phyloP scores from a whole-genome alignment of 805 yeast species.

The Torulaspora gathmanii region DNA sequence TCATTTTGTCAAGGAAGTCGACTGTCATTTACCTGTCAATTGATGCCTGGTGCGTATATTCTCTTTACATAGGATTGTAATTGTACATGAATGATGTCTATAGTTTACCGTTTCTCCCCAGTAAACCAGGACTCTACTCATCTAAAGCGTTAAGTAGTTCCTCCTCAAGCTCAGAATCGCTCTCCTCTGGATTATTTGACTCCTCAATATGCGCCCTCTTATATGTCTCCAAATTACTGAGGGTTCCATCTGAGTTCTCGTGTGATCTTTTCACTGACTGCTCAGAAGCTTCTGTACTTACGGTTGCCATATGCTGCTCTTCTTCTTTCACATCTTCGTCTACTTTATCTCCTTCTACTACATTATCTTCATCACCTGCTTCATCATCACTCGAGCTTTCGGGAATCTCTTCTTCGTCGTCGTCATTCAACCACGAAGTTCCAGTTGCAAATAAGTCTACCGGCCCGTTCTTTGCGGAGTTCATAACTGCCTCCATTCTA shows the following conservation, averaged over 20 bases:
- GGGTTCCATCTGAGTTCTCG: conserved; percentile 11
- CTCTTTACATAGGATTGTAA: neutral
- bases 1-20: too few species aligned
- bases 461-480: conserved; percentile 16
- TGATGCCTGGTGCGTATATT: neutral
- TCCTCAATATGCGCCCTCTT: conserved; percentile 10
- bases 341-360: conserved; percentile 18
- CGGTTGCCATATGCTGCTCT: conserved; percentile 15
- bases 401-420: conserved; percentile 31
- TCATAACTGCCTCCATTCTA: conserved; percentile 17
- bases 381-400: conserved; percentile 28
- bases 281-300: neutral
- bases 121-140: neutral
- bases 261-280: conserved; percentile 6
- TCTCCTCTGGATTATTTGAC: conserved; percentile 15
- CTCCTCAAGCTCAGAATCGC: conserved; percentile 32
- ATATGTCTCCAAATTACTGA: neutral
- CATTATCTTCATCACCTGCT: conserved; percentile 24
- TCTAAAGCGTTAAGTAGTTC: conserved; percentile 32
- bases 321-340: conserved; percentile 20
- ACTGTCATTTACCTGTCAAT: neutral
- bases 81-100: neutral
- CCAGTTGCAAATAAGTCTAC: conserved; percentile 29
- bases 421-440: conserved; percentile 34
- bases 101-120: neutral